Evolutionary conservation across 768 basidiomycete species (phyloP), one percentile per base, ranked within the genome.

Genomic region (Mycena leptocephala): DNA sequence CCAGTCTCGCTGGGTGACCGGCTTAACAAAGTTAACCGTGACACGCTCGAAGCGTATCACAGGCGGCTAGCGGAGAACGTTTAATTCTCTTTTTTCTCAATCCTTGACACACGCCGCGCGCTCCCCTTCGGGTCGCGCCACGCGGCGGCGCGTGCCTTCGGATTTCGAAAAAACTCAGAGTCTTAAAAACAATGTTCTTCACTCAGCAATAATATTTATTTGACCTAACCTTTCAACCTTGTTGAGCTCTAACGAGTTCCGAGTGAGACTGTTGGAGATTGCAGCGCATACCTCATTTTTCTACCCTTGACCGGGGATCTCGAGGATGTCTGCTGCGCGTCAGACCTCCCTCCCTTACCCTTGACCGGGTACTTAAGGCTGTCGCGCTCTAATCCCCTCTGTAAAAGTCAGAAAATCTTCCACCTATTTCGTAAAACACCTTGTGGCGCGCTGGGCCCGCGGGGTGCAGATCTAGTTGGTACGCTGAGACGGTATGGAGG

Each of bases 1-100:
- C 68, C 74, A 20, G 32, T 32, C 46, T 24, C 68, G 62, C 69
- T 75, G 74, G 74, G 73, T 74, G 68, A 75, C 68, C 33, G 41
- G 48, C 39, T 58, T 26, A 75, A 39, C 35, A 43, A 10, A 13
- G 9, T 26, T 30, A 64, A 70, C 55, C 73, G 73, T 4, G 32
- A 61, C 64, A 66, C 62, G 5, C 41, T 46, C 18, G 30, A n/a
- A n/a, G n/a, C n/a, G n/a, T n/a, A n/a, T n/a, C n/a, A n/a, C n/a
- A n/a, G n/a, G n/a, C n/a, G n/a, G n/a, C n/a, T n/a, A n/a, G n/a
- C n/a, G n/a, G n/a, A n/a, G n/a, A n/a, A n/a, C n/a, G n/a, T n/a
- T n/a, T n/a, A n/a, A n/a, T n/a, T n/a, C n/a, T n/a, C n/a, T n/a
- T n/a, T n/a, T n/a, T n/a, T n/a, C n/a, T n/a, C n/a, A n/a, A n/a